phyloP scores from a whole-genome alignment of 257 asterid species.

The Nicotiana obtusifolia region DNA sequence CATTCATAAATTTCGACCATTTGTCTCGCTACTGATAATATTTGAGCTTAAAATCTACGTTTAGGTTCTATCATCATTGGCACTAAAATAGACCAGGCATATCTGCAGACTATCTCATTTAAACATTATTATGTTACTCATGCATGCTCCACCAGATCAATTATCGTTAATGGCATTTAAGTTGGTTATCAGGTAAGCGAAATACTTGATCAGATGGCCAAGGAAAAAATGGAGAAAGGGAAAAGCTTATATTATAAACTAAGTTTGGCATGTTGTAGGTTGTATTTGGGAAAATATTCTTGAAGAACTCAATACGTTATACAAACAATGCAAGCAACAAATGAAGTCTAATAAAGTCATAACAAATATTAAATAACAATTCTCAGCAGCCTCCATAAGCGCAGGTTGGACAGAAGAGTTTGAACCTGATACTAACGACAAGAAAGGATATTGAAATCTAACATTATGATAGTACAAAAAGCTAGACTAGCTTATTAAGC shows the following conservation, averaged over 20 bases:
- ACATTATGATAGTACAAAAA: background rate
- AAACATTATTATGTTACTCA: background rate
- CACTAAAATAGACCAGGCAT: background rate
- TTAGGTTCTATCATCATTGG: background rate
- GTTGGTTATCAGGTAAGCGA: background rate
- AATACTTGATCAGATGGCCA: background rate
- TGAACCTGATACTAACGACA: background rate
- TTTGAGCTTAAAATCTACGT: background rate
- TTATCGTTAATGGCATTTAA: background rate
- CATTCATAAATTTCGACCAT: background rate
- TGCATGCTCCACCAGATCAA: background rate
- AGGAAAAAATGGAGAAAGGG: background rate
- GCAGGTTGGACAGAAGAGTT: background rate
- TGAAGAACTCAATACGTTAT: background rate
- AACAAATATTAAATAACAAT: background rate
- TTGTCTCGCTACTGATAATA: background rate
- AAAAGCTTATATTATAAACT: background rate
- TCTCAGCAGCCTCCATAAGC: background rate
- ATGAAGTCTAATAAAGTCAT: background rate
- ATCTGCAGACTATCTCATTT: background rate
- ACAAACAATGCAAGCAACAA: background rate
- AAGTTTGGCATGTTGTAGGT: background rate
- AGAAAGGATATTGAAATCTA: conserved; percentile 5
- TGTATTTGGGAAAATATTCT: background rate
- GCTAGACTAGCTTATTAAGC: conserved; percentile 1